These are phyloP conservation scores for Volvariella surrecta DNA, from an alignment of 1,284 basidiomycete species.

Conservation along the genomic window DNA sequence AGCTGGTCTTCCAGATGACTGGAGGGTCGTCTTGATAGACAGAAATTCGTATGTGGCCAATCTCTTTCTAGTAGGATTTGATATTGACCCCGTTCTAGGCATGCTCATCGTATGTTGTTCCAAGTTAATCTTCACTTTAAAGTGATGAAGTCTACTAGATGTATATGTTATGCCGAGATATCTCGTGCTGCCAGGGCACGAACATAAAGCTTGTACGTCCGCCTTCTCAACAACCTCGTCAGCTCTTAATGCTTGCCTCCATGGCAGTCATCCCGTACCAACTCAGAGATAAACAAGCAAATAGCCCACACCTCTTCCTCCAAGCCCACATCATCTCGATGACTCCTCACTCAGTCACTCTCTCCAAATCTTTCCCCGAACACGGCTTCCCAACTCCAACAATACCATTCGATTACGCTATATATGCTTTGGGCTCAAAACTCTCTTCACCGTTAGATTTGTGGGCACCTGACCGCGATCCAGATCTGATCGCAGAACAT, in stretches of 20 bases:
- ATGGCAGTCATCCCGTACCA: conserved; percentile 55
- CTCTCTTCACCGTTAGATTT: conserved; percentile 49
- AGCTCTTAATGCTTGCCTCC: conserved; percentile 3
- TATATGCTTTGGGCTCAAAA: conserved; percentile 52
- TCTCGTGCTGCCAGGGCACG: conserved; percentile 56
- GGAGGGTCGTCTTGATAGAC: conserved; percentile 66
- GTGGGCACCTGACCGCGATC: conserved; percentile 26
- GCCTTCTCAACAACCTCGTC: background rate
- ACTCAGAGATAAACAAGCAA: conserved; percentile 19
- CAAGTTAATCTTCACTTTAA: background rate
- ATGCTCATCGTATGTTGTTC: conserved; percentile 32
- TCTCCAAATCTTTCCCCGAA: conserved; percentile 39
- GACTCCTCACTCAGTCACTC: conserved; percentile 32
- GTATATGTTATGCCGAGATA: conserved; percentile 59
- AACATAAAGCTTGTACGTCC: conserved; percentile 61
- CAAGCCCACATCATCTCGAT: conserved; percentile 36
- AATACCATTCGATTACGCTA: conserved; percentile 41
- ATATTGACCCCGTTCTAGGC: conserved; percentile 19
- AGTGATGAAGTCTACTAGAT: conserved; percentile 25
- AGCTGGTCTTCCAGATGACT: conserved; percentile 44
- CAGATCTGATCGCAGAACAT: conserved; percentile 2
- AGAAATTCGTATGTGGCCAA: conserved; percentile 44
- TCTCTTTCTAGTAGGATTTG: background rate
- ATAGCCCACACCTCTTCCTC: conserved; percentile 17
- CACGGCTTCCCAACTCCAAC: conserved; percentile 23